phyloP scores from a whole-genome alignment of 2,329 filamentous ascomycete species.

The Botrytis pseudocinerea region DNA sequence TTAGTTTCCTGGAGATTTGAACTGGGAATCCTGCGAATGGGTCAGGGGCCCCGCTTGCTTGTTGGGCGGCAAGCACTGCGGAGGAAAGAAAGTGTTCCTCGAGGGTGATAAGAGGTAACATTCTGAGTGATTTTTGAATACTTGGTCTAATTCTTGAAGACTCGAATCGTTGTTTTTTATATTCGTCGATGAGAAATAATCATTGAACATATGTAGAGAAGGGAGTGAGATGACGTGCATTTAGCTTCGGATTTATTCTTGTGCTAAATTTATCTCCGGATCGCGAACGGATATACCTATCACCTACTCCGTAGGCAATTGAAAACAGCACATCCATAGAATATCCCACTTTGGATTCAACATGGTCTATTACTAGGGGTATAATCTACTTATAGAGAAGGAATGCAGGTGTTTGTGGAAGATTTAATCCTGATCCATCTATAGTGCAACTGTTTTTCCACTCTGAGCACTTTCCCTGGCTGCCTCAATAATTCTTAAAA shows the following conservation, averaged over 20 bases:
- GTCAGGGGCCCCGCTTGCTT: constrained; percentile 11
- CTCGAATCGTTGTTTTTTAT: too few relatives aligned
- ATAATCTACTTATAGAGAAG: not conserved
- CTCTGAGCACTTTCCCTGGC: constrained; percentile 53
- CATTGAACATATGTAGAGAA: not conserved
- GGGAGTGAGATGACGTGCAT: not conserved
- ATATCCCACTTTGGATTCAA: not conserved
- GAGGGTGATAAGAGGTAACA: constrained; percentile 44
- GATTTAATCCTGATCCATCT: not conserved
- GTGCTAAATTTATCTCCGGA: not conserved
- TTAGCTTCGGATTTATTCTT: constrained; percentile 7
- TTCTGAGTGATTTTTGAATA: constrained; percentile 14
- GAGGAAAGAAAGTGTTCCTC: constrained; percentile 45
- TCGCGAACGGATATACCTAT: not conserved
- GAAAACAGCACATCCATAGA: not conserved
- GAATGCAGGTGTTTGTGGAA: not conserved
- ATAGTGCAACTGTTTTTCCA: constrained; percentile 42
- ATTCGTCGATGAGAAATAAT: not conserved
- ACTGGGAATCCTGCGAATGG: constrained; percentile 38
- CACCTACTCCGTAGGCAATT: not conserved
- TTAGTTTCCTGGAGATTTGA: constrained; percentile 29
- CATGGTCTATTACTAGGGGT: not conserved
- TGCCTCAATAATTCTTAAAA: constrained; percentile 58
- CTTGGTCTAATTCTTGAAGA: not conserved
- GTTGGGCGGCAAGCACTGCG: constrained; percentile 20